A percentile compares a stretch with the other conserved stretches of the same genome.
phyloP scores from a whole-genome alignment of 192 early-diverging fungal genomes.

The Coemansia sp. region DNA sequence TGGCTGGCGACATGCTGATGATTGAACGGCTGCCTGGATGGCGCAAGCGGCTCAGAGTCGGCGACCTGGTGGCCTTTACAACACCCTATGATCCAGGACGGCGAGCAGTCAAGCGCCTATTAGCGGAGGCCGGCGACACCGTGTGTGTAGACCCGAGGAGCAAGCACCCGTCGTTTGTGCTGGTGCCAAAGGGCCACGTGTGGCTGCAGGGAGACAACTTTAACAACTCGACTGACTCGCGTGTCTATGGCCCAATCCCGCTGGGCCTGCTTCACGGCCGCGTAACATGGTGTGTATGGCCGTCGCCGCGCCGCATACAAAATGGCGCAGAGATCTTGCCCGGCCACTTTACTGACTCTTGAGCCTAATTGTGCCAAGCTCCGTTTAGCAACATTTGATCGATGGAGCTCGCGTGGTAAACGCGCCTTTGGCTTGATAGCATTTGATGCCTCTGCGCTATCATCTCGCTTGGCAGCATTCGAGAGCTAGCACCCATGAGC shows the following conservation, averaged over 20 bases:
- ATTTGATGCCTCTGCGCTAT: constrained; percentile 1
- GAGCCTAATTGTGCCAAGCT: not conserved
- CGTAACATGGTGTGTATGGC: constrained; percentile 64
- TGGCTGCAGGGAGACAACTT: constrained; percentile 94
- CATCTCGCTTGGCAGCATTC: not conserved
- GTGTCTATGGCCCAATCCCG: constrained; percentile 83
- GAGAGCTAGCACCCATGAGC: not conserved
- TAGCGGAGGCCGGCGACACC: constrained; percentile 80
- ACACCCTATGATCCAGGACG: constrained; percentile 69
- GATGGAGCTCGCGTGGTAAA: not conserved
- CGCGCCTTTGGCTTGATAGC: not conserved
- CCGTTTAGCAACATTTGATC: not conserved
- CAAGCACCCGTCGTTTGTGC: constrained; percentile 57
- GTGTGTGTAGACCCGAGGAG: constrained; percentile 76
- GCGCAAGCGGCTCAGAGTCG: constrained; percentile 52
- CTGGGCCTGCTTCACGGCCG: constrained; percentile 76
- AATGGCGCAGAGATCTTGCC: constrained; percentile 33
- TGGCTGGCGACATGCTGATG: constrained; percentile 73
- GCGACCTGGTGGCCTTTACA: constrained; percentile 76
- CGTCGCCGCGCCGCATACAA: constrained; percentile 18
- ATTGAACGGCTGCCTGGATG: constrained; percentile 67
- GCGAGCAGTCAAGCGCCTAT: constrained; percentile 75
- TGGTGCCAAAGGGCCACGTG: constrained; percentile 83
- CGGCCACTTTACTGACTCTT: constrained; percentile 19
- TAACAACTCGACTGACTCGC: constrained; percentile 87